Evolutionary conservation across 306 rosid genomes (phyloP).

Genomic region (Cercis canadensis): DNA sequence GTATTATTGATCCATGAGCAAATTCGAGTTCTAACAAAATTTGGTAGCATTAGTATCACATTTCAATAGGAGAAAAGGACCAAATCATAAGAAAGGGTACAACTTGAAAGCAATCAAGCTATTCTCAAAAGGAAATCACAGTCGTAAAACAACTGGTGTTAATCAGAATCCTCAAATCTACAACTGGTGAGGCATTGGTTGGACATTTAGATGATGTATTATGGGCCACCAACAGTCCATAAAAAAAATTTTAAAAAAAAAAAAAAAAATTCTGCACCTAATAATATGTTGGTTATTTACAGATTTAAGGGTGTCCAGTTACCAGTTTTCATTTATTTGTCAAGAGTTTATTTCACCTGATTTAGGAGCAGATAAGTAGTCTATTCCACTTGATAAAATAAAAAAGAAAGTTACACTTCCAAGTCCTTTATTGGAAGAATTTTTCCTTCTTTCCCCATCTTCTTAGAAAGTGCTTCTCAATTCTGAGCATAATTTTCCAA

Average conservation of each 20-base stretch:
- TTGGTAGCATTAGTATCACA: not conserved
- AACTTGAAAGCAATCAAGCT: not conserved
- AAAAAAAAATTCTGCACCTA: too few relatives aligned
- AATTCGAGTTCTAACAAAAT: not conserved
- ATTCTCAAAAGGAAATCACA: not conserved
- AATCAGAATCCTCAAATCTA: not conserved
- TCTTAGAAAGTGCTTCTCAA: not conserved
- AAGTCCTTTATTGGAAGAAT: not conserved
- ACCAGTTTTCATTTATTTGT: not conserved
- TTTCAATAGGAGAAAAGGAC: conserved; percentile 1
- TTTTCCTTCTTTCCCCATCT: too few relatives aligned
- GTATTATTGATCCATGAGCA: too few relatives aligned
- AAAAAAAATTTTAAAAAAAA: not conserved
- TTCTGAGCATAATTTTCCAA: not conserved
- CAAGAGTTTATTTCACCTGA: not conserved
- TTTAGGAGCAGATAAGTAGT: not conserved
- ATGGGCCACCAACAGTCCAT: not conserved
- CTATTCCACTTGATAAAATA: too few relatives aligned
- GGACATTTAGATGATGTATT: not conserved
- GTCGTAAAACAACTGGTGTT: not conserved
- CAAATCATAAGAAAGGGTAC: not conserved
- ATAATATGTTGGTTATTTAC: not conserved
- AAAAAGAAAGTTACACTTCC: too few relatives aligned
- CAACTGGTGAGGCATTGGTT: not conserved
- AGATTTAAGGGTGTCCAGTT: not conserved